phyloP scores from a whole-genome alignment of 73 alveolate genomes.

The Stentor coeruleus region DNA sequence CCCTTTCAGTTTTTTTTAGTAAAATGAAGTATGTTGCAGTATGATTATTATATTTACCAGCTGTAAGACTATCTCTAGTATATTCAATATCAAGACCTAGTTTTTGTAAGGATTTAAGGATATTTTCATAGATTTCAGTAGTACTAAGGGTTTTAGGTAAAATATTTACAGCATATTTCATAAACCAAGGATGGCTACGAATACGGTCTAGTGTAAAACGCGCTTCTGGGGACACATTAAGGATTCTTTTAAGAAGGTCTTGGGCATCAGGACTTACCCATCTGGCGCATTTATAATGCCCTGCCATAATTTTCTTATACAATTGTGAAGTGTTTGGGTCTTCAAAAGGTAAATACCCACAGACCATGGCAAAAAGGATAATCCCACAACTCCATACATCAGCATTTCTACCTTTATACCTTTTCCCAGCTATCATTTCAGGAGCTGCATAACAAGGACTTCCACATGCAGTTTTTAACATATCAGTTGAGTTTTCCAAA shows the following conservation, averaged over 20 bases:
- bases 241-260: neutral
- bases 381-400: constrained; percentile 94
- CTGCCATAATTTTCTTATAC: constrained; percentile 72
- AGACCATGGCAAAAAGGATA: constrained; percentile 83
- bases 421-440: constrained; percentile 83
- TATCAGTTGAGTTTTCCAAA: neutral
- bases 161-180: neutral
- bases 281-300: constrained; percentile 68
- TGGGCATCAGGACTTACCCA: constrained; percentile 34
- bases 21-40: neutral
- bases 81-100: neutral
- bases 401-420: constrained; percentile 56
- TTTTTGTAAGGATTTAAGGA: neutral
- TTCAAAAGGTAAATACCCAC: constrained; percentile 93
- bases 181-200: neutral
- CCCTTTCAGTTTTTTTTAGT: neutral
- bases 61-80: neutral
- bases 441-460: constrained; percentile 93
- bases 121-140: neutral
- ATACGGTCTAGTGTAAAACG: neutral
- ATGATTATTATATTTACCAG: neutral
- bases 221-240: neutral
- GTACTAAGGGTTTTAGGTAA: neutral
- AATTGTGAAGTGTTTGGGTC: constrained; percentile 74
- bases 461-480: constrained; percentile 80